A percentile compares a stretch with the other conserved stretches of the same genome.
phyloP scores from a whole-genome alignment of 2,329 filamentous ascomycete genomes.

The Diaporthe citriasiana region DNA sequence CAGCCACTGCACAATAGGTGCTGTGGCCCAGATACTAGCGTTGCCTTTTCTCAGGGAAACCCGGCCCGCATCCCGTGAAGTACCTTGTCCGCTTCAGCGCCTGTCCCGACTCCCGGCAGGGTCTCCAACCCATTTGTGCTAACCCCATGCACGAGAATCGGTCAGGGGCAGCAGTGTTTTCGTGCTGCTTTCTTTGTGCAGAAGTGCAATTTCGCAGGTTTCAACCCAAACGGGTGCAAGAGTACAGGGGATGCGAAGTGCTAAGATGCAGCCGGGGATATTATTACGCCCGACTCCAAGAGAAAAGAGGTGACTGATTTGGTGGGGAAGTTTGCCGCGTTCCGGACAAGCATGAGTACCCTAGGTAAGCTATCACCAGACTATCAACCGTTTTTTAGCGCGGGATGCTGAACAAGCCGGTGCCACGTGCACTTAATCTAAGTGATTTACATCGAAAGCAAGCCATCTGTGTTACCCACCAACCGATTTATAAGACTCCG shows the following conservation, averaged over 20 bases:
- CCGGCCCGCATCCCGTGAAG: constrained; percentile 3
- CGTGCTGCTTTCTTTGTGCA: constrained; percentile 7
- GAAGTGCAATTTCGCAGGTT: constrained; percentile 9
- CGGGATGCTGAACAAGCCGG: background rate
- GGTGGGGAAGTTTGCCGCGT: background rate
- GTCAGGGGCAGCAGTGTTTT: constrained; percentile 6
- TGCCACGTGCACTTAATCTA: constrained; percentile 15
- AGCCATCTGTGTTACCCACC: constrained; percentile 7
- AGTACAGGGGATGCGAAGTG: background rate
- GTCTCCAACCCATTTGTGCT: background rate
- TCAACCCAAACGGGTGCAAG: background rate
- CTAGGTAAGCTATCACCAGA: background rate
- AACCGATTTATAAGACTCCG: background rate
- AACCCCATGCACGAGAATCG: constrained; percentile 6
- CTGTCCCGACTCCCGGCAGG: background rate
- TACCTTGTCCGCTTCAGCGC: background rate
- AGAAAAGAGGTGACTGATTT: background rate
- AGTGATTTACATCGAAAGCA: background rate
- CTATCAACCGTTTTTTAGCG: background rate
- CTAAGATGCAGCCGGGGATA: background rate
- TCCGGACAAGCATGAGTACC: background rate
- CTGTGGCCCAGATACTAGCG: background rate
- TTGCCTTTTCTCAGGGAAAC: constrained; percentile 4
- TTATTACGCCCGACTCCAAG: background rate
- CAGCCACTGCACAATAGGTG: no score